These are phyloP conservation scores for Quercus dentata DNA, from an alignment of 306 rosid genomes.

Conservation along the genomic window DNA sequence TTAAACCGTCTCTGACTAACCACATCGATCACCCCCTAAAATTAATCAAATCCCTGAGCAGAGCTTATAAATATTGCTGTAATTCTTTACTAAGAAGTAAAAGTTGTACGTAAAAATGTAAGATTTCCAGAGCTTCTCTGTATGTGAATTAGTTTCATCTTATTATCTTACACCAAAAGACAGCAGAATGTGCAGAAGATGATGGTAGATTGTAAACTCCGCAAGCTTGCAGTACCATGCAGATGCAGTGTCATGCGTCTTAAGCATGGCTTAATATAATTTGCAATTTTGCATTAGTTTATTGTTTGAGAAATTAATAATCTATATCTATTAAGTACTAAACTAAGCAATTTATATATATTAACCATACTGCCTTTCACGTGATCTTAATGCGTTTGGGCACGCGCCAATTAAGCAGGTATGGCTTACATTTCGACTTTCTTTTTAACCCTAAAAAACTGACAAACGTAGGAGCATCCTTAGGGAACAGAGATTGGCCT, in stretches of 20 bases:
- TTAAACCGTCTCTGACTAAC: conserved; percentile 17
- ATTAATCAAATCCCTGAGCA: no score
- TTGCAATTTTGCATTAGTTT: not conserved
- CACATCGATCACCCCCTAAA: not conserved
- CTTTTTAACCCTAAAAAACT: not conserved
- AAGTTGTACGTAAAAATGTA: not conserved
- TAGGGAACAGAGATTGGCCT: conserved; percentile 30
- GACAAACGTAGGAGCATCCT: conserved; percentile 24
- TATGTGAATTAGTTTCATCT: not conserved
- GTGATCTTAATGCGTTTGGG: not conserved
- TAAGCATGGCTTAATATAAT: conserved; percentile 21
- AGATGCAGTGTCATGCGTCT: conserved; percentile 36
- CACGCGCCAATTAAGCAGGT: conserved; percentile 18
- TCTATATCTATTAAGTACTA: not conserved
- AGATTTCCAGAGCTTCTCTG: conserved; percentile 13
- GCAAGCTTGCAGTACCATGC: conserved; percentile 27
- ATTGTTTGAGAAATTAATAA: not conserved
- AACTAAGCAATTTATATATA: not conserved
- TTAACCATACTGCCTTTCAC: conserved; percentile 5
- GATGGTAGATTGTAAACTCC: conserved; percentile 33
- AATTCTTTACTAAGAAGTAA: not conserved
- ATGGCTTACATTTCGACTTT: not conserved
- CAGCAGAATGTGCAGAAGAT: conserved; percentile 24
- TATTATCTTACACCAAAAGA: not conserved
- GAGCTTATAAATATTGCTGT: not conserved